phyloP scores from a whole-genome alignment of 2,329 filamentous ascomycete genomes.

The Monilinia polystroma region DNA sequence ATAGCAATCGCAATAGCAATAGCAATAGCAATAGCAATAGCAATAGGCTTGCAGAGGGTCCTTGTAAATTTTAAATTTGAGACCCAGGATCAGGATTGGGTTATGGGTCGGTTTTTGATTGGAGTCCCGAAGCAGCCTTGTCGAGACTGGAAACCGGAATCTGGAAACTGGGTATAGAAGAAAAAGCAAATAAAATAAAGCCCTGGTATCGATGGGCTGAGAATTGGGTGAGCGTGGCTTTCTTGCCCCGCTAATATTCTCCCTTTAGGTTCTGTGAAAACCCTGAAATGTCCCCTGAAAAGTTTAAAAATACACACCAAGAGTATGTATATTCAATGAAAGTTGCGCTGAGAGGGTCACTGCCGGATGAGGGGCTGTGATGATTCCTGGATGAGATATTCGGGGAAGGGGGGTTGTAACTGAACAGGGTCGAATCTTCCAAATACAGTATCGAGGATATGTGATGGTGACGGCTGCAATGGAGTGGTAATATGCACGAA shows the following conservation, averaged over 20 bases:
- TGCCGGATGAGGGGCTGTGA: background rate
- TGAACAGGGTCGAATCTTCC: conserved; percentile 17
- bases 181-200: background rate
- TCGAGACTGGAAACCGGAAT: background rate
- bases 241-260: conserved; percentile 3
- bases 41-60: background rate
- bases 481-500: conserved; percentile 23
- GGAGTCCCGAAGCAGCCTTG: background rate
- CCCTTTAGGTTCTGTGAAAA: background rate
- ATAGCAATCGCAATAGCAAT: background rate
- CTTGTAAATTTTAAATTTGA: conserved; percentile 11
- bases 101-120: conserved; percentile 8
- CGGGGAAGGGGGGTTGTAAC: background rate
- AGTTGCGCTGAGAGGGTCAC: conserved; percentile 11
- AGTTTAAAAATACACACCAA: background rate
- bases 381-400: background rate
- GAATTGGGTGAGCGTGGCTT: conserved; percentile 7
- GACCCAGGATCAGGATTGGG: conserved; percentile 4
- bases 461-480: conserved; percentile 22
- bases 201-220: background rate
- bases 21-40: background rate
- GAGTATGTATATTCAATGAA: background rate
- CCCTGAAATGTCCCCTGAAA: background rate
- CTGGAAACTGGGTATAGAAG: background rate
- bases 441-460: conserved; percentile 18